Base-by-base conservation (phyloP, 352 stramenopile species). In the Hyaloperonospora arabidopsidis region DNA sequence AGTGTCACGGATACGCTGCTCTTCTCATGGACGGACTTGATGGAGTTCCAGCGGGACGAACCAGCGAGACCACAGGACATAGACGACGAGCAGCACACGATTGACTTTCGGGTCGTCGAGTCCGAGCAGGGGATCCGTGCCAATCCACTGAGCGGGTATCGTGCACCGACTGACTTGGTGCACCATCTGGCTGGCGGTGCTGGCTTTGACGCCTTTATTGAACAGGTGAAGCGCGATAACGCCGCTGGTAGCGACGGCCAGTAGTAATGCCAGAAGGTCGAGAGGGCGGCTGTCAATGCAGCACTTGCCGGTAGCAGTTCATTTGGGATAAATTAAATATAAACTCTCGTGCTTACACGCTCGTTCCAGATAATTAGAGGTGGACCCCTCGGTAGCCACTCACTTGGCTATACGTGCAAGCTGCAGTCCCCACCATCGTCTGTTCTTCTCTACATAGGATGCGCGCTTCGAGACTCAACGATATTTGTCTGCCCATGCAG, bases 1-100 rank as follows among this genome's bases (percentile, higher is more conserved):
- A 63, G 29, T 14, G 76, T 93, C n/a, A 97, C 94, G 0, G 90
- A 98, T 65, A 67, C 86, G 25, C 74, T 97, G n/a, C 61, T 98
- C 22, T 98, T 97, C 66, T 76, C 83, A 18, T 98, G 91, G 90
- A 63, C 83, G 6, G 91, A 98, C 57, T 56, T 92, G 19, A 36
- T 86, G 41, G 59, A 70, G 28, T 36, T 71, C 14, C 61, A 66
- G 12, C 59, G 49, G 5, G 52, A 39, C 0, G 59, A 28, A 13
- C 32, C 53, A 38, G 36, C 48, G 12, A 69, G 51, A 0, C 36
- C 57, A 2, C 47, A 45, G 35, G 51, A 67, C 6, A 49, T 65
- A 5, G 72, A 76, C n/a, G 73, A 84, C n/a, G 64, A 69, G 10
- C 43, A 76, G 21, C 61, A 86, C 29, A 54, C 69, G 2, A 66